These are phyloP conservation scores for Podaxis pistillaris DNA, from an alignment of 768 basidiomycete genomes.

Conservation along the genomic window DNA sequence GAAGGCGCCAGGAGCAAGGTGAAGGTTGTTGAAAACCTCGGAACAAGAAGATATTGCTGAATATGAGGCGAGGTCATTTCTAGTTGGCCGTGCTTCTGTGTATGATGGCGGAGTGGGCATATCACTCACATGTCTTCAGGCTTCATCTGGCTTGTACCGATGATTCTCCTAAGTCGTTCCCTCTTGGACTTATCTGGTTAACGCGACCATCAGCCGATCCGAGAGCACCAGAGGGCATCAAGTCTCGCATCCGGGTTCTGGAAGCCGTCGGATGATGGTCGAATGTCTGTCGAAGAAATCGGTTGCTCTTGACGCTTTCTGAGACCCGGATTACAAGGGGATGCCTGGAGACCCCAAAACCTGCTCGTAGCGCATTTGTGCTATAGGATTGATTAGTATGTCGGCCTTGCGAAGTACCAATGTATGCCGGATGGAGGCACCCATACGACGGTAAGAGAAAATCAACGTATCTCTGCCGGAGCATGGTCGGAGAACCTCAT, in stretches of 20 bases:
- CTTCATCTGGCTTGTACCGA: background rate
- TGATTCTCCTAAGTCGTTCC: background rate
- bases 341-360: background rate
- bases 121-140: constrained; percentile 2
- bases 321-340: background rate
- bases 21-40: background rate
- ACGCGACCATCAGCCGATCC: background rate
- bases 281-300: background rate
- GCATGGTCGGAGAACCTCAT: too few relatives aligned
- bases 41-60: background rate
- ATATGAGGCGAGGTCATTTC: background rate
- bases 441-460: too few relatives aligned
- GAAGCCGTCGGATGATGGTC: background rate
- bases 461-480: too few relatives aligned
- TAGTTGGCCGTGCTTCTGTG: background rate
- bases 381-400: too few relatives aligned
- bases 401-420: too few relatives aligned
- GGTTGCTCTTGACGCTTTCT: background rate
- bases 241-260: background rate
- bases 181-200: background rate
- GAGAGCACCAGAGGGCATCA: background rate
- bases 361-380: too few relatives aligned
- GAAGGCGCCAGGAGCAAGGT: background rate
- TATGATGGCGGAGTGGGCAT: background rate
- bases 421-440: too few relatives aligned